Conservation (phyloP, 2,329 filamentous ascomycete species). For the Aschersonia sp. region DNA sequence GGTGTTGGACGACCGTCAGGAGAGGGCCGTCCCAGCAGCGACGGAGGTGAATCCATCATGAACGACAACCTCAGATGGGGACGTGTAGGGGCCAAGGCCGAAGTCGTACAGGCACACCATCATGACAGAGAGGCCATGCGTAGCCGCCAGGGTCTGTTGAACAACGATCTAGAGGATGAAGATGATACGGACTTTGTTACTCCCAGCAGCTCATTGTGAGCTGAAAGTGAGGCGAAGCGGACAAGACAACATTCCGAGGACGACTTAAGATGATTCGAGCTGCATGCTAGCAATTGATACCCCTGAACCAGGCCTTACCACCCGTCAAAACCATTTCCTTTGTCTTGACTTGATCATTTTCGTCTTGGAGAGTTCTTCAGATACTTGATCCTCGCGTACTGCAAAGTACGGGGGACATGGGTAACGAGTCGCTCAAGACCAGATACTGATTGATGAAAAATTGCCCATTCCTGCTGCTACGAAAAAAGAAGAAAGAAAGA, state of each 20-base stretch:
- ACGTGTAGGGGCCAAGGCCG: slow-evolving; percentile 29
- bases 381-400: background rate
- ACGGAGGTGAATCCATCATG: slow-evolving; percentile 33
- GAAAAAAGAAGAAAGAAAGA: background rate
- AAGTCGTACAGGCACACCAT: slow-evolving; percentile 43
- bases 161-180: slow-evolving; percentile 21
- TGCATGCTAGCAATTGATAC: too few species aligned
- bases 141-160: slow-evolving; percentile 37
- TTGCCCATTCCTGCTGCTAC: background rate
- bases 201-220: background rate
- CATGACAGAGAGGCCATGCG: slow-evolving; percentile 29
- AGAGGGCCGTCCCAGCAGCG: slow-evolving; percentile 41
- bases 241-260: background rate
- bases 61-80: slow-evolving; percentile 37
- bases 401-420: background rate
- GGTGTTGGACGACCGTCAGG: slow-evolving; percentile 28
- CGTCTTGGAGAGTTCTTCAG: too few species aligned
- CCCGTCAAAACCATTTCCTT: too few species aligned
- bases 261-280: background rate
- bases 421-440: background rate
- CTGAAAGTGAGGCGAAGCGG: background rate
- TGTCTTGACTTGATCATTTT: too few species aligned
- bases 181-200: slow-evolving; percentile 15
- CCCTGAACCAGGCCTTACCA: too few species aligned
- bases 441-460: background rate